A percentile compares a stretch with the other conserved stretches of the same genome.
These are phyloP conservation scores for Penicillium sp. DNA, from an alignment of 2,329 filamentous ascomycete species.

Conservation along the genomic window DNA sequence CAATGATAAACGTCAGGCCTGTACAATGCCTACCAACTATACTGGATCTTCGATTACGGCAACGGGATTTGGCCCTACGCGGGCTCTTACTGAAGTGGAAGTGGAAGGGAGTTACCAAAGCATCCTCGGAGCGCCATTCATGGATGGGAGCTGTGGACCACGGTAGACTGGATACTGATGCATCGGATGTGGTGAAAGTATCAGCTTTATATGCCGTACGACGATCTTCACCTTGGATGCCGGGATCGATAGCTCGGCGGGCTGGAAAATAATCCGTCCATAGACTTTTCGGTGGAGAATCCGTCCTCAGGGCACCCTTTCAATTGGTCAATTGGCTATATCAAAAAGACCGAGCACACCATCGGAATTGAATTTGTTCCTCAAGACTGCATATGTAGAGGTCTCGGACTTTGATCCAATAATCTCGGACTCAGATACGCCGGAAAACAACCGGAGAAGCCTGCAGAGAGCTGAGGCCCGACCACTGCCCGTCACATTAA, in stretches of 20 bases:
- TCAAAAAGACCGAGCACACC: too few species aligned
- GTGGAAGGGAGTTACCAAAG: too few species aligned
- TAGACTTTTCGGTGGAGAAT: neutral
- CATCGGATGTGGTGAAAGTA: neutral
- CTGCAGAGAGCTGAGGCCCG: neutral
- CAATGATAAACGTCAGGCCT: too few species aligned
- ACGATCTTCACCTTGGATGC: neutral
- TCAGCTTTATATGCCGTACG: neutral
- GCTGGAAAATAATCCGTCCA: neutral
- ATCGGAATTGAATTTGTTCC: too few species aligned
- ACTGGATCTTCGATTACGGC: too few species aligned
- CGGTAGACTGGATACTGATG: neutral
- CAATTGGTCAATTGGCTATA: neutral
- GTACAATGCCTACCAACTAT: too few species aligned
- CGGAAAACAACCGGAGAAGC: neutral
- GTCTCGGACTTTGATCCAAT: neutral
- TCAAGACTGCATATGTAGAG: neutral
- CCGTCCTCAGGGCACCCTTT: neutral
- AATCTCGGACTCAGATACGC: neutral
- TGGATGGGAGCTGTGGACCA: neutral
- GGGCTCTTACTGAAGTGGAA: too few species aligned
- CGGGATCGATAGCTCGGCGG: neutral
- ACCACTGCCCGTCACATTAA: neutral
- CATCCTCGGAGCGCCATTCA: neutral
- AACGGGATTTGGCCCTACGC: too few species aligned